A percentile compares a stretch with the other conserved stretches of the same genome.
Conservation (phyloP, 331 rosid genomes). For the Arachis monticola region DNA sequence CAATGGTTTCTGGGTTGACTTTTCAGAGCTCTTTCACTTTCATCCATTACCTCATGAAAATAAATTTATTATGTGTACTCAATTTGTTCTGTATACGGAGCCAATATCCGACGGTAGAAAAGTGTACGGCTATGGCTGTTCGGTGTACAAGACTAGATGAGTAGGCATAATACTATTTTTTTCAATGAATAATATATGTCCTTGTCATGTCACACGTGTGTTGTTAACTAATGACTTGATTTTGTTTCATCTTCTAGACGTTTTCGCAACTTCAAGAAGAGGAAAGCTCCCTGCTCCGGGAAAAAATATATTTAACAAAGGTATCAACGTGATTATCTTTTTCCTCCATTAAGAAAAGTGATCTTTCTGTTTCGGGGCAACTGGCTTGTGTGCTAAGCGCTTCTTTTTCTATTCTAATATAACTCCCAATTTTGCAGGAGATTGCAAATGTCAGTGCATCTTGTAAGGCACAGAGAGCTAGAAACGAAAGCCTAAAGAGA, state of each 20-base stretch:
- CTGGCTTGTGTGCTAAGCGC: not conserved
- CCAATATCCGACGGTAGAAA: too few relatives aligned
- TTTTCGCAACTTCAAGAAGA: slow-evolving; percentile 73
- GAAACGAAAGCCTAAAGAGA: slow-evolving; percentile 74
- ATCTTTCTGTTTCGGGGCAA: not conserved
- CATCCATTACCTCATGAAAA: too few relatives aligned
- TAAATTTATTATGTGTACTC: too few relatives aligned
- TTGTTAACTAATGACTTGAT: slow-evolving; percentile 6
- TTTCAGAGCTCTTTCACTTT: too few relatives aligned
- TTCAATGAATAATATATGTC: not conserved
- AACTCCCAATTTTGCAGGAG: slow-evolving; percentile 53
- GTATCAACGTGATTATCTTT: slow-evolving; percentile 38
- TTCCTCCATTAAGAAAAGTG: not conserved
- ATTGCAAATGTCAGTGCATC: slow-evolving; percentile 57
- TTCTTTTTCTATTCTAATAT: not conserved
- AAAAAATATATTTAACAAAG: slow-evolving; percentile 58
- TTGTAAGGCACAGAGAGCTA: slow-evolving; percentile 54
- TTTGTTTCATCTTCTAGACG: slow-evolving; percentile 52
- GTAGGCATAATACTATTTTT: too few relatives aligned
- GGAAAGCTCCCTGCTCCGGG: slow-evolving; percentile 70
- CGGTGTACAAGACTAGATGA: too few relatives aligned
- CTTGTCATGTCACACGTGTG: not conserved
- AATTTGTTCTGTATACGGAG: too few relatives aligned
- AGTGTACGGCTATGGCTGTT: too few relatives aligned
- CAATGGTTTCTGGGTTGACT: not conserved